These are phyloP conservation scores for Vaccinium corymbosum DNA, from an alignment of 148 eudicot genomes.

Conservation along the genomic window DNA sequence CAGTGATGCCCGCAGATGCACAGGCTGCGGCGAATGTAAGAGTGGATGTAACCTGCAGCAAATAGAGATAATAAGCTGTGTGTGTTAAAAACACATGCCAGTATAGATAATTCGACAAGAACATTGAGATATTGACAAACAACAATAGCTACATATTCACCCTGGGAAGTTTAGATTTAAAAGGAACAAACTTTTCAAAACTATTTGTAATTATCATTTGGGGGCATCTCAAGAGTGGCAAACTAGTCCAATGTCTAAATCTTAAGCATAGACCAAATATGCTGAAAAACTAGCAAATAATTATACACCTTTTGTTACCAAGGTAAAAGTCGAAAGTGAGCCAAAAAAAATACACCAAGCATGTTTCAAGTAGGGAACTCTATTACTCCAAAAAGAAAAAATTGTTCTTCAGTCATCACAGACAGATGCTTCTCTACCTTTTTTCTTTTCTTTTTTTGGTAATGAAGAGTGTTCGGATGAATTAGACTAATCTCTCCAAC, in stretches of 20 bases:
- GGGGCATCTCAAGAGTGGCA: not conserved
- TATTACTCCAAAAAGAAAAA: not conserved
- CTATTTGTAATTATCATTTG: not conserved
- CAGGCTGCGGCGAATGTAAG: constrained; percentile 94
- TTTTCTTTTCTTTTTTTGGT: no score
- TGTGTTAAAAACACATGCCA: not conserved
- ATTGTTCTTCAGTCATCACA: not conserved
- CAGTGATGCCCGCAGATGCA: constrained; percentile 93
- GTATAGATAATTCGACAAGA: not conserved
- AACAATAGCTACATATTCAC: not conserved
- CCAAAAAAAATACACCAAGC: not conserved
- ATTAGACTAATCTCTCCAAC: no score
- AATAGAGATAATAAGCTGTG: constrained; percentile 8
- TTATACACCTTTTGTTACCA: not conserved
- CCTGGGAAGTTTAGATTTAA: not conserved
- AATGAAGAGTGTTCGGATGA: no score
- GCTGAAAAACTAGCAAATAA: not conserved
- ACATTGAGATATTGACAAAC: not conserved
- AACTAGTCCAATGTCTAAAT: not conserved
- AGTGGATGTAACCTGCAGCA: constrained; percentile 74
- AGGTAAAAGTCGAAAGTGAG: not conserved
- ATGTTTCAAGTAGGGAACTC: not conserved
- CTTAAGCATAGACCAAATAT: constrained; percentile 3
- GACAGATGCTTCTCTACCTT: not conserved
- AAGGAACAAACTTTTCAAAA: not conserved